phyloP scores from a whole-genome alignment of 2,329 filamentous ascomycete genomes.

The Bertia moriformis region DNA sequence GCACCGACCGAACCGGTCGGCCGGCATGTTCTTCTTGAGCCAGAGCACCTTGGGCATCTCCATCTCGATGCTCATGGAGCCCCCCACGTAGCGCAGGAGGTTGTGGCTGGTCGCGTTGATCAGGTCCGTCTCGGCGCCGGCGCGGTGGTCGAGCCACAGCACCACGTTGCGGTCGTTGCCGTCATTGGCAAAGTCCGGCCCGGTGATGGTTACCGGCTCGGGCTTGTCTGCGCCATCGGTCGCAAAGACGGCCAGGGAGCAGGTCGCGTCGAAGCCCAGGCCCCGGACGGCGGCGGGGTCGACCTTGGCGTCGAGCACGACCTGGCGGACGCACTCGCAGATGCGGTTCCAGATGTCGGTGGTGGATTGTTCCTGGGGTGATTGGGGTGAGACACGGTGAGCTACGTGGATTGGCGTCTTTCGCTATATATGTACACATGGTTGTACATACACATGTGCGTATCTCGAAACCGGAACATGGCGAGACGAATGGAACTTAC shows the following conservation, averaged over 20 bases:
- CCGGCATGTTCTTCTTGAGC: constrained; percentile 96
- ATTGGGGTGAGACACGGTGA: constrained; percentile 20
- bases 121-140: constrained; percentile 75
- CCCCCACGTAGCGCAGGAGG: constrained; percentile 86
- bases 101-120: constrained; percentile 91
- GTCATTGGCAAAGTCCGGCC: constrained; percentile 63
- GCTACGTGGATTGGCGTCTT: constrained; percentile 2
- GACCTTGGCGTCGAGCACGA: constrained; percentile 68
- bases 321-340: constrained; percentile 71
- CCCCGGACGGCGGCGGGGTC: constrained; percentile 65
- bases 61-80: constrained; percentile 99
- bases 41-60: constrained; percentile 96
- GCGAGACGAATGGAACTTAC: constrained; percentile 26
- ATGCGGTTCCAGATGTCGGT: constrained; percentile 94
- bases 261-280: constrained; percentile 97
- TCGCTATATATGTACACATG: too few relatives aligned
- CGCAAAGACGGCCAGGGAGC: constrained; percentile 82
- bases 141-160: constrained; percentile 91
- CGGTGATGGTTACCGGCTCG: constrained; percentile 80
- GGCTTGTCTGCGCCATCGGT: constrained; percentile 82
- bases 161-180: constrained; percentile 87
- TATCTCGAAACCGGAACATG: neutral
- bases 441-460: too few relatives aligned
- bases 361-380: constrained; percentile 99
- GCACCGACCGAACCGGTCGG: constrained; percentile 76